These are phyloP conservation scores for Sergeia podlipaevii DNA, from an alignment of 208 protist species.

Conservation along the genomic window DNA sequence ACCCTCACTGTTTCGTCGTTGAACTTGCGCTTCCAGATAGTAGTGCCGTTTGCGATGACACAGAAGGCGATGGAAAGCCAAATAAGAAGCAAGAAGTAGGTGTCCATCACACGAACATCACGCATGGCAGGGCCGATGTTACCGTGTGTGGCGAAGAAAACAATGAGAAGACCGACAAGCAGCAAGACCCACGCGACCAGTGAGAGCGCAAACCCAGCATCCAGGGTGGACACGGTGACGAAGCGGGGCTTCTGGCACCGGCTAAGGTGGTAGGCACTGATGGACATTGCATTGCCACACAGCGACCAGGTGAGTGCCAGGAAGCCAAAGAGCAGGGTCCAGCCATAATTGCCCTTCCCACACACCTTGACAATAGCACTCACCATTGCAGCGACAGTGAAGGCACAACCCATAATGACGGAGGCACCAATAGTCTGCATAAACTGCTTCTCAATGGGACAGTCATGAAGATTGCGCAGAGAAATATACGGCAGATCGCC, in stretches of 20 bases:
- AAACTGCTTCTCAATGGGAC: conserved; percentile 62
- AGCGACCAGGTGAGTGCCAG: conserved; percentile 48
- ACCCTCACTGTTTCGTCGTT: conserved; percentile 21
- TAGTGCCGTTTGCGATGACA: conserved; percentile 36
- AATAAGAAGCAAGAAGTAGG: conserved; percentile 36
- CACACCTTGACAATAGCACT: conserved; percentile 19
- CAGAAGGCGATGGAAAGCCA: conserved; percentile 26
- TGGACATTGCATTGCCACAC: conserved; percentile 45
- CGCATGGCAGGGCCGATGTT: conserved; percentile 51
- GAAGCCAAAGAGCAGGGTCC: conserved; percentile 43
- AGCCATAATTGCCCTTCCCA: conserved; percentile 36
- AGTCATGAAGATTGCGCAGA: conserved; percentile 16
- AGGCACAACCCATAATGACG: conserved; percentile 32
- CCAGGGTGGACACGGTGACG: conserved; percentile 20
- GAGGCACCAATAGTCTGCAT: conserved; percentile 43
- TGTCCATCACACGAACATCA: conserved; percentile 46
- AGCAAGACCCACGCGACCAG: conserved; percentile 48
- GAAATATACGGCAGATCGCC: conserved; percentile 14
- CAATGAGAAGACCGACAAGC: conserved; percentile 27
- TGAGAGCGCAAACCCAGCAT: conserved; percentile 55
- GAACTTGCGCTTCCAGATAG: conserved; percentile 52
- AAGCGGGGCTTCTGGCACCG: conserved; percentile 37
- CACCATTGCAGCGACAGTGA: conserved; percentile 35
- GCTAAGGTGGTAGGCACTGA: conserved; percentile 37
- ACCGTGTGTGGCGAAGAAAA: conserved; percentile 36